Conservation (phyloP, 2,329 filamentous ascomycete species). For the Cryoendolithus antarcticus region DNA sequence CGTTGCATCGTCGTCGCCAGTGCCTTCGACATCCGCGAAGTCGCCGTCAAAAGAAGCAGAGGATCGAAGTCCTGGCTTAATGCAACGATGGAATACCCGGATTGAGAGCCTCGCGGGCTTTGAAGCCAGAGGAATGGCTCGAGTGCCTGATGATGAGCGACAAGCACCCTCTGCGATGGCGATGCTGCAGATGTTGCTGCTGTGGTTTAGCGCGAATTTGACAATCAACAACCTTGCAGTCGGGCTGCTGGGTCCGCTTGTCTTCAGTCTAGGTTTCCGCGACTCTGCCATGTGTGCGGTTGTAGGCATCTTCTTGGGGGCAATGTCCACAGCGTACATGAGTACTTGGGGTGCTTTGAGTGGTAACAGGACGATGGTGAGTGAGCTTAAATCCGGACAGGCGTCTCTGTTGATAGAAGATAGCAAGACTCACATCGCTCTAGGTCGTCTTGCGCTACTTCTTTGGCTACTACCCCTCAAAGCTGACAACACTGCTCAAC, state of each 20-base stretch:
- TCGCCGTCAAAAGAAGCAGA: too few species aligned
- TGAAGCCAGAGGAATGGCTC: slow-evolving; percentile 23
- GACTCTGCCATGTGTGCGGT: slow-evolving; percentile 28
- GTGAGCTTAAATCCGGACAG: too few species aligned
- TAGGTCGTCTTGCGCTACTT: slow-evolving; percentile 29
- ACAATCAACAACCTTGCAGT: slow-evolving; percentile 28
- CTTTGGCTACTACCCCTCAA: slow-evolving; percentile 32
- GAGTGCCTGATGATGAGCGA: slow-evolving; percentile 20
- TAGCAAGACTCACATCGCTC: too few species aligned
- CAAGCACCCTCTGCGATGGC: slow-evolving; percentile 6
- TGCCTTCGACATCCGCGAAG: too few species aligned
- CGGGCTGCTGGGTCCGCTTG: slow-evolving; percentile 30
- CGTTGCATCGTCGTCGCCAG: too few species aligned
- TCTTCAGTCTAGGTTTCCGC: slow-evolving; percentile 27
- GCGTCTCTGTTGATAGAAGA: too few species aligned
- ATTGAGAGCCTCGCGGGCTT: slow-evolving; percentile 20
- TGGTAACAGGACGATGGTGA: slow-evolving; percentile 31
- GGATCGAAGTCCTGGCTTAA: too few species aligned
- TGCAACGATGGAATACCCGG: slow-evolving; percentile 10
- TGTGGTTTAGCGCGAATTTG: slow-evolving; percentile 11
- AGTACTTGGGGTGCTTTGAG: slow-evolving; percentile 30
- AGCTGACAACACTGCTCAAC: slow-evolving; percentile 28
- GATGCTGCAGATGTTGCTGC: slow-evolving; percentile 8
- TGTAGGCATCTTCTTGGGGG: slow-evolving; percentile 26
- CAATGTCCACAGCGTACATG: slow-evolving; percentile 28